Evolutionary conservation across 805 yeast species (phyloP).

Genomic region (Starmerella sirachaensis): DNA sequence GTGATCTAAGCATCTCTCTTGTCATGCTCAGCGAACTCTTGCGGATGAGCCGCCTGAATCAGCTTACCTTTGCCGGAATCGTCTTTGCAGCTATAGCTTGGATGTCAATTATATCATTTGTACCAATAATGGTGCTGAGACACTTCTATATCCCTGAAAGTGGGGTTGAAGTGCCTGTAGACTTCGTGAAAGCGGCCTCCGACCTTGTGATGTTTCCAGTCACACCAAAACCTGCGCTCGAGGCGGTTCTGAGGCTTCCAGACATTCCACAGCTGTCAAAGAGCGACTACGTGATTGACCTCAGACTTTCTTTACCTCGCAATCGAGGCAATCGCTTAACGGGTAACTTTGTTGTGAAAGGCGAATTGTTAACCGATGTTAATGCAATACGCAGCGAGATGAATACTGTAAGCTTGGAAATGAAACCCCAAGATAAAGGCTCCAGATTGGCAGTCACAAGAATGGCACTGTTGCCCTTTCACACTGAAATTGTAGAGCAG

Average conservation of each 20-base stretch:
- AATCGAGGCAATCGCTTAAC: background rate
- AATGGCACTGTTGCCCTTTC: slow-evolving; percentile 2
- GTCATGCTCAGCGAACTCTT: background rate
- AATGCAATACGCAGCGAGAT: too few relatives aligned
- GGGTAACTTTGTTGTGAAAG: slow-evolving; percentile 2
- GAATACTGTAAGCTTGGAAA: too few relatives aligned
- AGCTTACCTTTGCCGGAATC: slow-evolving; percentile 1
- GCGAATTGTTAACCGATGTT: too few relatives aligned
- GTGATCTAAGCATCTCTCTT: background rate
- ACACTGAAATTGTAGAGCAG: background rate
- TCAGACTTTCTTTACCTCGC: background rate
- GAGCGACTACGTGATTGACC: slow-evolving; percentile 3
- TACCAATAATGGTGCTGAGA: slow-evolving; percentile 7
- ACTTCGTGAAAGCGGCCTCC: slow-evolving; percentile 12
- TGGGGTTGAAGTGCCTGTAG: slow-evolving; percentile 5
- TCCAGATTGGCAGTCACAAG: too few relatives aligned
- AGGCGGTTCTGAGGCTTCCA: background rate
- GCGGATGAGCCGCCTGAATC: background rate
- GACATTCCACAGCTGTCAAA: background rate
- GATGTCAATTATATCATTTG: slow-evolving; percentile 3
- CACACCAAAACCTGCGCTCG: background rate
- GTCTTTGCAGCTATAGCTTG: background rate
- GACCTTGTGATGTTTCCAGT: slow-evolving; percentile 5
- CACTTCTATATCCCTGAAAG: slow-evolving; percentile 10
- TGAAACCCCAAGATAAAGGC: too few relatives aligned